Evolutionary conservation across 495 filamentous ascomycete species (phyloP).

Genomic region (Tuber indicum): DNA sequence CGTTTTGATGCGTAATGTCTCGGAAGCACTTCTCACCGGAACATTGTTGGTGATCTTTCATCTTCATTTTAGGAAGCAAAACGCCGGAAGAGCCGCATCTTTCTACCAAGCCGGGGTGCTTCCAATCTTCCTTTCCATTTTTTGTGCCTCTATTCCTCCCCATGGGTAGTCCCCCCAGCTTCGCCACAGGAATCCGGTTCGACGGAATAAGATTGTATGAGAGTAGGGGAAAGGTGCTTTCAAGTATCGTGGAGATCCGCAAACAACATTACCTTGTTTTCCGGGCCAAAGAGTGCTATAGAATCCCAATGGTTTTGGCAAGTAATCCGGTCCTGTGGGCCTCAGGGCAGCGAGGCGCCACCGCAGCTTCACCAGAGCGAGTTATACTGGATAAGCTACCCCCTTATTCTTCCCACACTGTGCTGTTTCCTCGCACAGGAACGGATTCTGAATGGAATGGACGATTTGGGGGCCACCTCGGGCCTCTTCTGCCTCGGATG

Average conservation of each 20-base stretch:
- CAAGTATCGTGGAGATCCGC: not conserved
- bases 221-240: not conserved
- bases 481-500: not conserved
- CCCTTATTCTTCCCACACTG: not conserved
- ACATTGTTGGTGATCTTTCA: not conserved
- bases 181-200: not conserved
- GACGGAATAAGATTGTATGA: not conserved
- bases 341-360: no score
- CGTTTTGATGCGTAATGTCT: not conserved
- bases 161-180: not conserved
- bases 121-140: not conserved
- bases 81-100: not conserved
- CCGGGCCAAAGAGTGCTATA: not conserved
- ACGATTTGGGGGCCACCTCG: not conserved
- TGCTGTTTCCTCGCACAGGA: not conserved
- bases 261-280: not conserved
- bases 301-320: not conserved
- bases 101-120: not conserved
- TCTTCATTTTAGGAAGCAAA: not conserved
- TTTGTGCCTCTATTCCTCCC: not conserved
- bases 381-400: not conserved
- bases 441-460: not conserved
- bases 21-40: not conserved
- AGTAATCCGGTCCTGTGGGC: not conserved
- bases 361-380: no score